Evolutionary conservation across 352 stramenopile species (phyloP).

Genomic region (Phytopythium helicoides): DNA sequence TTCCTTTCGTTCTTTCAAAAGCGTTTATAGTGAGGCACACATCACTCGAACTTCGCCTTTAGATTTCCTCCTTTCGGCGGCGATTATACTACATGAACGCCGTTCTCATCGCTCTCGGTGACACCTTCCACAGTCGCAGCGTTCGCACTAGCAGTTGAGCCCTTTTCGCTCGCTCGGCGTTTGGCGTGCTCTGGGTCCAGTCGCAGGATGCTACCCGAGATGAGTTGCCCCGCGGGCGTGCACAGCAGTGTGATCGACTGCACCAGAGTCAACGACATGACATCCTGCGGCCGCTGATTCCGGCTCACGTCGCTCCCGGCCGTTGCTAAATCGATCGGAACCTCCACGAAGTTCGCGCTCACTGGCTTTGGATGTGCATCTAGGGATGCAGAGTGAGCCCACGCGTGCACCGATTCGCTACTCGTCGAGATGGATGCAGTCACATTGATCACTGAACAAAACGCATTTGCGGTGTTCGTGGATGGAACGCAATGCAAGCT

Average conservation of each 20-base stretch:
- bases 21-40: neutral
- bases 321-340: constrained; percentile 12
- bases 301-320: neutral
- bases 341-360: constrained; percentile 54
- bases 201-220: constrained; percentile 61
- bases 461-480: neutral
- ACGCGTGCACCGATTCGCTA: constrained; percentile 19
- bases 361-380: constrained; percentile 41
- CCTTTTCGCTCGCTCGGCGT: too few relatives aligned
- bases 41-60: neutral
- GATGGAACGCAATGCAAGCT: constrained; percentile 19
- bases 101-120: neutral
- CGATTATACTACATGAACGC: constrained; percentile 5
- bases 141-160: neutral
- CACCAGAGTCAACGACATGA: constrained; percentile 25
- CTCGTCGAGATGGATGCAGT: constrained; percentile 10
- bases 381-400: constrained; percentile 38
- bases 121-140: neutral
- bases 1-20: neutral
- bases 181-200: constrained; percentile 18
- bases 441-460: constrained; percentile 31
- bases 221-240: constrained; percentile 37
- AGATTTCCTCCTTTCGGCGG: neutral
- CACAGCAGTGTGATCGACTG: constrained; percentile 65
- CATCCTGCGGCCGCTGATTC: constrained; percentile 4